Evolutionary conservation across 169 alveolate genomes (phyloP), one percentile per base, ranked within the genome.

Genomic region (Fabrea salina): DNA sequence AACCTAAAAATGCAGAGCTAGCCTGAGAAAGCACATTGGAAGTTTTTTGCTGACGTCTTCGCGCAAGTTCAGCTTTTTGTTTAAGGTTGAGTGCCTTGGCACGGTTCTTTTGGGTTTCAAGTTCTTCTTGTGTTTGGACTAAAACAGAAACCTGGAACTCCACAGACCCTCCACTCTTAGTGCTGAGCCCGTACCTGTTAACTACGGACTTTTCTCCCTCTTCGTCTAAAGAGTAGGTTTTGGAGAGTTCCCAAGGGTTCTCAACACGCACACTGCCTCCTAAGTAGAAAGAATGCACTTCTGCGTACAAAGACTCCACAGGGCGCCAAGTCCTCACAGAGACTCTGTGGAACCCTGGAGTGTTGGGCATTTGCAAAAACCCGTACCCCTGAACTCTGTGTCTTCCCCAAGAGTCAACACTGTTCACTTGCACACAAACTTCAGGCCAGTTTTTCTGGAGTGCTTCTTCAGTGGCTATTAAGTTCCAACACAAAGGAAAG

Each of bases 141-240:
- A 41, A 51, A 16, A 64, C 54, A 13, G 57, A 37, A 0, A 64
- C 57, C 57, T 64, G 75, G 64, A 70, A 44, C 5, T 70, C 27
- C 2, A 70, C 79, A 13, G 22, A 16, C 30, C 79, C 79, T 41
- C 66, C 59, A 70, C 79, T 70, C 49, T 70, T 40, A 22, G 79
- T 70, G 6, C 66, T 41, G 43, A 70, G 27, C 19, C 79, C 79
- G 35, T 70, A 70, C 37, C 79, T 11, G 33, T 70, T 70, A 16
- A 70, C 66, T 0, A 27, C 30, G 39, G 79, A 70, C 3, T 27
- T 70, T 70, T 70, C 66, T 25, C 79, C 64, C 30, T 25, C 39
- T 32, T 70, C 79, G 49, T 70, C 37, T 4, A 41, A 49, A 50
- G 27, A 32, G 33, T 16, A 22, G n/a, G 66, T 44, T 22, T 41